These are phyloP conservation scores for Pleomassaria siparia DNA, from an alignment of 2,329 filamentous ascomycete genomes.

Conservation along the genomic window DNA sequence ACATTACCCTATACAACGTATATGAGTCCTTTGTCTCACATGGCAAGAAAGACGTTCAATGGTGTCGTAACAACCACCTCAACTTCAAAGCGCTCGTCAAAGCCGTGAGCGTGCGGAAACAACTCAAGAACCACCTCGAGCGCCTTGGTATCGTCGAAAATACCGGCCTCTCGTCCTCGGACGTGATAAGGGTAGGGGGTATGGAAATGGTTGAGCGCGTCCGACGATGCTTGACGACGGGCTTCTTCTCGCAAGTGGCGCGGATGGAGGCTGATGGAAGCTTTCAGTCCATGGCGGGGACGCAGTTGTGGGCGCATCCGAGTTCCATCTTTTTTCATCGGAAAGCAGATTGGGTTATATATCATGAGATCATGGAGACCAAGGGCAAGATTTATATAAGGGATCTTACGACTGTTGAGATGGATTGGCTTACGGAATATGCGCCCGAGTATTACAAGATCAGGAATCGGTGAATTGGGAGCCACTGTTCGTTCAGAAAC, in stretches of 20 bases:
- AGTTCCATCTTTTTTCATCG: slow-evolving; percentile 94
- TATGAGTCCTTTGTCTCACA: slow-evolving; percentile 84
- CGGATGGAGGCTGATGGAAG: slow-evolving; percentile 92
- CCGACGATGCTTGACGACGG: slow-evolving; percentile 79
- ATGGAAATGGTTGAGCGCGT: slow-evolving; percentile 70
- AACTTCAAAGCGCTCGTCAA: slow-evolving; percentile 83
- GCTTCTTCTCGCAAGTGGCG: slow-evolving; percentile 91
- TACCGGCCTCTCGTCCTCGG: slow-evolving; percentile 59
- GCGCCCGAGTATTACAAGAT: slow-evolving; percentile 65
- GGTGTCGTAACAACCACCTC: slow-evolving; percentile 82
- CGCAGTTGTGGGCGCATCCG: slow-evolving; percentile 82
- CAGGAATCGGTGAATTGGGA: slow-evolving; percentile 19
- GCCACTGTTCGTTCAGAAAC: no score
- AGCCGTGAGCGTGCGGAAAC: slow-evolving; percentile 82
- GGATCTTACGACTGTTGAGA: slow-evolving; percentile 91
- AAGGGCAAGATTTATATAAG: slow-evolving; percentile 85
- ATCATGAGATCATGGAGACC: slow-evolving; percentile 90
- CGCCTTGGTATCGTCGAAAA: slow-evolving; percentile 68
- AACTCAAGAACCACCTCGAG: slow-evolving; percentile 84
- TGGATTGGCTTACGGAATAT: slow-evolving; percentile 87
- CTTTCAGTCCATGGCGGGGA: slow-evolving; percentile 82
- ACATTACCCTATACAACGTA: slow-evolving; percentile 89
- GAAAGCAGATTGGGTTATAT: slow-evolving; percentile 95
- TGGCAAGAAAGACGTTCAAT: slow-evolving; percentile 79
- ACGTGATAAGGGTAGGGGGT: slow-evolving; percentile 44